Conservation (phyloP, 108 stramenopile species). For the Nitzschia sp. region DNA sequence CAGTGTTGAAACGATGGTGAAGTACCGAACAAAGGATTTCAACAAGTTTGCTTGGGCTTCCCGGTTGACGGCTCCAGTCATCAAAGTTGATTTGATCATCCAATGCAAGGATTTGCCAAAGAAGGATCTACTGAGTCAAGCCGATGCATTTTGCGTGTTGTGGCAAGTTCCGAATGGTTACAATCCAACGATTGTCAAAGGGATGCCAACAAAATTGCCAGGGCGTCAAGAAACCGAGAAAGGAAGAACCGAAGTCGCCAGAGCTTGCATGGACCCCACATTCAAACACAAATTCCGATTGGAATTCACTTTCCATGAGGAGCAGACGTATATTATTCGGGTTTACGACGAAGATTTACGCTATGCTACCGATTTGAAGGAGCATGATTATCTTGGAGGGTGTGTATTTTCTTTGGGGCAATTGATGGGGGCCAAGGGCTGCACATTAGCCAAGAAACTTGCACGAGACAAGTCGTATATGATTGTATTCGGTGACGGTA, state of each 20-base stretch:
- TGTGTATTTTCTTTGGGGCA: constrained; percentile 52
- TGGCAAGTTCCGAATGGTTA: constrained; percentile 43
- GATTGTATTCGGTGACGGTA: constrained; percentile 34
- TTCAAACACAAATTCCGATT: constrained; percentile 51
- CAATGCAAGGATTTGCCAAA: constrained; percentile 46
- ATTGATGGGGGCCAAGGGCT: constrained; percentile 55
- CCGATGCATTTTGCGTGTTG: constrained; percentile 57
- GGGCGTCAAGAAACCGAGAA: constrained; percentile 47
- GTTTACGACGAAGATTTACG: constrained; percentile 61
- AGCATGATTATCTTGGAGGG: constrained; percentile 61
- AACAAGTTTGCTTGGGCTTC: constrained; percentile 44
- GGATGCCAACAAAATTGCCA: constrained; percentile 34
- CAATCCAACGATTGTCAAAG: constrained; percentile 10
- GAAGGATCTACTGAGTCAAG: constrained; percentile 51
- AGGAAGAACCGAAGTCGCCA: constrained; percentile 57
- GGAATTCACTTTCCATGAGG: constrained; percentile 52
- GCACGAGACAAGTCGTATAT: constrained; percentile 36
- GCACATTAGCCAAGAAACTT: constrained; percentile 41
- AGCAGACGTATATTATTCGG: constrained; percentile 54
- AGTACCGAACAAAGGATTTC: constrained; percentile 14
- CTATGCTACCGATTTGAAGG: constrained; percentile 45
- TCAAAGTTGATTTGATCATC: constrained; percentile 48
- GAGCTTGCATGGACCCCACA: constrained; percentile 37
- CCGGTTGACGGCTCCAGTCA: constrained; percentile 42
- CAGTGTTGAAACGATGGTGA: constrained; percentile 4